Base-by-base conservation (phyloP, 305 asterid species). In the Fraxinus latifolia region DNA sequence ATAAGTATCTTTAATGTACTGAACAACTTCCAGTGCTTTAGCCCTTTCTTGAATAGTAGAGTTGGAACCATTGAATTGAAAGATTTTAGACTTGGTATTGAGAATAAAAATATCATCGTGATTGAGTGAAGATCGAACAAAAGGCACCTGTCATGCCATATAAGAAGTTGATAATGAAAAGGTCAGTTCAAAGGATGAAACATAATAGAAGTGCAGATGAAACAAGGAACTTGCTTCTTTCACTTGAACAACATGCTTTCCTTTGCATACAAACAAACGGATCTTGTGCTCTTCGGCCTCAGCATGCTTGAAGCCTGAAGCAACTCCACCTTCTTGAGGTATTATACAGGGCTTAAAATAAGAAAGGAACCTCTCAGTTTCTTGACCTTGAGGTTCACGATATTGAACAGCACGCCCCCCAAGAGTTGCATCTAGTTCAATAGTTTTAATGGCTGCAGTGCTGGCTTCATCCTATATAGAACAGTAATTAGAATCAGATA, bases 371-470 rank as follows among this genome's bases (percentile, higher is more conserved):
- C 88, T 96, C 84, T 92, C 98, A 27, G 99, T 88, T 88, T 96
- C 99, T 79, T 91, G 96, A 83, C 99, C 98, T 86, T 96, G 99
- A 71, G 90, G 88, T 92, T 96, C 99, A 77, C 97, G 98, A 86
- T 92, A 96, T 85, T 96, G 99, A 80, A 95, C 97, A n/a, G 99
- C 98, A 31, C 97, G 97, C 36, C 99, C 98, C 39, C 98, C 97
- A 73, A 96, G 97, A 62, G 91, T 94, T 81, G 97, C 92, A 84
- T 95, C 99, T 60, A 96, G 85, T 86, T 96, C 99, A 81, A 96
- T 90, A 32, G 98, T 91, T 85, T 96, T 96, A 72, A 95, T 89
- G 73, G 98, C 99, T 78, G 98, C 98, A 71, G 93, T 75, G 21
- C 98, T 98, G 71, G 97, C 95, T 92, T 96, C 99, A 86, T 96